These are phyloP conservation scores for Coemansia aciculifera DNA, from an alignment of 192 early-diverging fungal species.

Conservation along the genomic window DNA sequence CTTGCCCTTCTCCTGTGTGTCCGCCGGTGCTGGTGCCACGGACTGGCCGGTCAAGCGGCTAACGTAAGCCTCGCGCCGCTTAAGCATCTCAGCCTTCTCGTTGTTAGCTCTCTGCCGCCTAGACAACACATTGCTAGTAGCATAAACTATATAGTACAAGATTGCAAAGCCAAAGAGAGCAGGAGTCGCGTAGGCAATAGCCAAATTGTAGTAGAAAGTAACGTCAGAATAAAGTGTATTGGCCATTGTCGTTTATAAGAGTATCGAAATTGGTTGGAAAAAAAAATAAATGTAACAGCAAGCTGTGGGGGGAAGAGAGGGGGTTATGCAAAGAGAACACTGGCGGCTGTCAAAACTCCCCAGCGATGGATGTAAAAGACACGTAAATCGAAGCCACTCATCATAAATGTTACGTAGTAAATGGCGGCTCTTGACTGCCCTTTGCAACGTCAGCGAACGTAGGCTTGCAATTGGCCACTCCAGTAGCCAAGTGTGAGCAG, in stretches of 20 bases:
- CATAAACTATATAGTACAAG: background rate
- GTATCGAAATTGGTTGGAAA: too few species aligned
- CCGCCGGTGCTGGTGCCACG: background rate
- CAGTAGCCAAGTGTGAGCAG: background rate
- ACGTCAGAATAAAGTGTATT: background rate
- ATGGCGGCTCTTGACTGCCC: conserved; percentile 13
- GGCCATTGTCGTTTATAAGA: background rate
- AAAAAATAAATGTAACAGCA: background rate
- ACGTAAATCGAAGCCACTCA: background rate
- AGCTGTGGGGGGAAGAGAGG: background rate
- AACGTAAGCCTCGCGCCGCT: conserved; percentile 15
- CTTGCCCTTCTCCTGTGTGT: conserved; percentile 5
- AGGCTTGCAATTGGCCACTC: conserved; percentile 17
- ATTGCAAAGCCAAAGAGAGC: background rate
- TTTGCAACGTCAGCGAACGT: conserved; percentile 51
- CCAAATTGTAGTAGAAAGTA: conserved; percentile 6
- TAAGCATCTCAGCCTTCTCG: conserved; percentile 7
- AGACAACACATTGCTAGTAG: background rate
- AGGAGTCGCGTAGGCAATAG: background rate
- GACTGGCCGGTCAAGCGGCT: background rate
- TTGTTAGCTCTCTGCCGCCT: background rate
- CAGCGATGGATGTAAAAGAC: background rate
- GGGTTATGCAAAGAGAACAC: background rate
- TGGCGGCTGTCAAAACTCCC: background rate
- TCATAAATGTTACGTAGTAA: background rate